Evolutionary conservation across 768 basidiomycete genomes (phyloP).

Genomic region (Hypholoma sublateritium): DNA sequence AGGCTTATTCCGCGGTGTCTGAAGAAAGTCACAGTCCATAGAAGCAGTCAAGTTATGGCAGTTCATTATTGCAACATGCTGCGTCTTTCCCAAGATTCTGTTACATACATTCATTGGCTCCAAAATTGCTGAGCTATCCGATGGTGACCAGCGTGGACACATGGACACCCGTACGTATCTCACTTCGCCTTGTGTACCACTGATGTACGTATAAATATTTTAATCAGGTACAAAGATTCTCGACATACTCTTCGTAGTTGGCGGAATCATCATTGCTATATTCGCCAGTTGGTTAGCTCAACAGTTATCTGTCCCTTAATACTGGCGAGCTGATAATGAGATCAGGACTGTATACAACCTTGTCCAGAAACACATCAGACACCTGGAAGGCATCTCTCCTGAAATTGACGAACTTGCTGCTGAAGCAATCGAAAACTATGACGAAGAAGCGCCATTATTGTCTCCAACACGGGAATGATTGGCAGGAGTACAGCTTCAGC

Average conservation of each 20-base stretch:
- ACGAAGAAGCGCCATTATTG: slow-evolving; percentile 62
- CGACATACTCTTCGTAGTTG: slow-evolving; percentile 57
- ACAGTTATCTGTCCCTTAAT: too few species aligned
- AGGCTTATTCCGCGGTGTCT: neutral
- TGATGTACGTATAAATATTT: slow-evolving; percentile 6
- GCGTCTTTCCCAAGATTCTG: slow-evolving; percentile 68
- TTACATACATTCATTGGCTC: slow-evolving; percentile 81
- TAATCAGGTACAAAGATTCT: slow-evolving; percentile 60
- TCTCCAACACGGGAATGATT: slow-evolving; percentile 15
- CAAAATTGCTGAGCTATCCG: slow-evolving; percentile 69
- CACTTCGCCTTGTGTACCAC: neutral
- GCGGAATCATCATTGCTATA: slow-evolving; percentile 57
- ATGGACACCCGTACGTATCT: slow-evolving; percentile 75
- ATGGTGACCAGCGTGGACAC: slow-evolving; percentile 66
- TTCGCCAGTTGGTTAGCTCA: slow-evolving; percentile 73
- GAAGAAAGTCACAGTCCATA: slow-evolving; percentile 51
- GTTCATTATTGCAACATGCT: slow-evolving; percentile 72
- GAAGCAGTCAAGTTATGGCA: slow-evolving; percentile 72
- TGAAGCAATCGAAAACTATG: slow-evolving; percentile 58
- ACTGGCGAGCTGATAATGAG: slow-evolving; percentile 4
- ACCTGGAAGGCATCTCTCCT: slow-evolving; percentile 46
- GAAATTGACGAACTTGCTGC: slow-evolving; percentile 55
- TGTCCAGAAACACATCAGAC: slow-evolving; percentile 60
- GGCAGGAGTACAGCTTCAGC: neutral
- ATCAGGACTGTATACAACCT: slow-evolving; percentile 65